phyloP scores from a whole-genome alignment of 495 filamentous ascomycete genomes.

The Penicillium steckii region DNA sequence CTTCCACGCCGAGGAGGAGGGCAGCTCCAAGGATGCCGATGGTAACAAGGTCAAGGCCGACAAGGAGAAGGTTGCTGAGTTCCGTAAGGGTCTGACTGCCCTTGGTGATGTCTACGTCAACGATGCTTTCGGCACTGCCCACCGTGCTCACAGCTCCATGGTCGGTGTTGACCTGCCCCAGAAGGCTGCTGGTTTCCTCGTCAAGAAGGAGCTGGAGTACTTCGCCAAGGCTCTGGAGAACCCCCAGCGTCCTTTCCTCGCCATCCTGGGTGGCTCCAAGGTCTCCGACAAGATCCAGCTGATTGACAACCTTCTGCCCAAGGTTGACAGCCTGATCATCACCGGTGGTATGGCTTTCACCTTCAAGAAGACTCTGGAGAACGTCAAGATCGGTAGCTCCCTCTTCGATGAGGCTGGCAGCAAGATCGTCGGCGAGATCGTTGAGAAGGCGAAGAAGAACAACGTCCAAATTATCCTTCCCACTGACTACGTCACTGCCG shows the following conservation, averaged over 20 bases:
- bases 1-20: slow-evolving; percentile 97
- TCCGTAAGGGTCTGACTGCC: slow-evolving; percentile 91
- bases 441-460: slow-evolving; percentile 96
- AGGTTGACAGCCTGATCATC: slow-evolving; percentile 95
- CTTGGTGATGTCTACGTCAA: slow-evolving; percentile 98
- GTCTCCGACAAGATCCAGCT: slow-evolving; percentile 99
- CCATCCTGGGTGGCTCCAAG: slow-evolving; percentile 97
- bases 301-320: slow-evolving; percentile 96
- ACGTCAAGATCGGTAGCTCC: slow-evolving; percentile 84
- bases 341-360: slow-evolving; percentile 99
- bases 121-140: slow-evolving; percentile 97
- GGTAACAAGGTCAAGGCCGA: slow-evolving; percentile 99
- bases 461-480: slow-evolving; percentile 92
- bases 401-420: slow-evolving; percentile 93
- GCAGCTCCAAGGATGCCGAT: slow-evolving; percentile 83
- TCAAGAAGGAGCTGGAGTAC: slow-evolving; percentile 99
- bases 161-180: slow-evolving; percentile 93
- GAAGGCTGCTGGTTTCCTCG: slow-evolving; percentile 94
- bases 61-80: slow-evolving; percentile 85
- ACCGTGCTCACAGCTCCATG: slow-evolving; percentile 98
- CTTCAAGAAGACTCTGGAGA: slow-evolving; percentile 97
- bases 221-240: slow-evolving; percentile 95
- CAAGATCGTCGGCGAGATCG: slow-evolving; percentile 84
- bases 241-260: slow-evolving; percentile 93
- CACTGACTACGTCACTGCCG: slow-evolving; percentile 91